Evolutionary conservation across 345 rosid species (phyloP).

Genomic region (Noccaea bulbosa): DNA sequence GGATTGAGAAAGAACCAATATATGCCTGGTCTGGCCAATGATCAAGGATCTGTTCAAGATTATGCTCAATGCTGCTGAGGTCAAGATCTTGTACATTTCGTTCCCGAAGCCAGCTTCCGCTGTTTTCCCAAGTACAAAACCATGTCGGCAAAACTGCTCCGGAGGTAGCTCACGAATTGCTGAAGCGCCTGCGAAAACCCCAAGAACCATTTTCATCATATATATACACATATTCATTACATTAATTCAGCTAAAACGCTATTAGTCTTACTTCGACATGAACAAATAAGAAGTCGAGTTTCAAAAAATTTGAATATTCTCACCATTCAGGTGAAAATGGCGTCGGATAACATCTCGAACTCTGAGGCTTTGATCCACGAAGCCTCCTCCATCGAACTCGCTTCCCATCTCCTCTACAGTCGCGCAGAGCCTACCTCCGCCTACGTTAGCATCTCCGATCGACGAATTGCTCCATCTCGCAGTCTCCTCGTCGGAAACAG

Average conservation of each 20-base stretch:
- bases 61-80: constrained; percentile 85
- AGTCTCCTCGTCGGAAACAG: constrained; percentile 26
- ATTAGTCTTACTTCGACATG: not conserved
- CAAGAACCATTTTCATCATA: constrained; percentile 18
- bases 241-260: not conserved
- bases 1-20: constrained; percentile 98
- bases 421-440: constrained; percentile 59
- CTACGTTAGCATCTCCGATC: constrained; percentile 21
- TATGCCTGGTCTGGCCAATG: constrained; percentile 99
- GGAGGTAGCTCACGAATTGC: constrained; percentile 71
- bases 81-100: constrained; percentile 95
- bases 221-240: not conserved
- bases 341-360: constrained; percentile 60
- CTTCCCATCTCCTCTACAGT: constrained; percentile 97
- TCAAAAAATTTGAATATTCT: not conserved
- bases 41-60: constrained; percentile 95
- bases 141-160: constrained; percentile 78
- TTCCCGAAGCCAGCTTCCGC: constrained; percentile 98
- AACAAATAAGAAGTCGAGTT: not conserved
- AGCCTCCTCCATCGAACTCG: constrained; percentile 57
- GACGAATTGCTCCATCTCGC: constrained; percentile 20
- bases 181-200: constrained; percentile 68
- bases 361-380: constrained; percentile 64
- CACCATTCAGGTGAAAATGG: constrained; percentile 73
- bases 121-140: constrained; percentile 86